Evolutionary conservation across 169 alveolate genomes (phyloP).

Genomic region (Plasmodium yoelii): DNA sequence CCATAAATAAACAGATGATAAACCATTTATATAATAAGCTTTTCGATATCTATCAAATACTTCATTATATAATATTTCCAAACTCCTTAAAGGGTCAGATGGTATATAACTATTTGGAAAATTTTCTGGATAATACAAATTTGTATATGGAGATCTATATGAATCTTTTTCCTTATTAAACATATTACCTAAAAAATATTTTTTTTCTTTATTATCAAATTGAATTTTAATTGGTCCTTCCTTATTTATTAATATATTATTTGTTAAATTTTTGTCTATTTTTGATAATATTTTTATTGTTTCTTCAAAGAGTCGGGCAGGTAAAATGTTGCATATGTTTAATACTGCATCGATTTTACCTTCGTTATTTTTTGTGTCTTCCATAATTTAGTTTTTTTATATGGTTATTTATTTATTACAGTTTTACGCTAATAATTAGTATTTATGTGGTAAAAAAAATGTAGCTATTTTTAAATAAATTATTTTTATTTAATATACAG

Average conservation of each 20-base stretch:
- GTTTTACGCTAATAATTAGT: too few relatives aligned
- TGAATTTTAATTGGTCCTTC: constrained; percentile 63
- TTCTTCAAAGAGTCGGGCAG: constrained; percentile 57
- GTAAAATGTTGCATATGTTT: constrained; percentile 36
- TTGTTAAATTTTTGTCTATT: constrained; percentile 56
- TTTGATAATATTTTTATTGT: constrained; percentile 40
- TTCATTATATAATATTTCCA: constrained; percentile 56
- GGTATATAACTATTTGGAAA: constrained; percentile 46
- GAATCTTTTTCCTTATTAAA: constrained; percentile 68
- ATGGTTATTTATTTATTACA: too few relatives aligned
- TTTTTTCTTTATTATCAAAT: constrained; percentile 54
- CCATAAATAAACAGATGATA: constrained; percentile 64
- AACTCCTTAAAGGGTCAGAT: constrained; percentile 42
- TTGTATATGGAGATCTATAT: constrained; percentile 65
- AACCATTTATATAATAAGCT: constrained; percentile 56
- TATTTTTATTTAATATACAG: too few relatives aligned
- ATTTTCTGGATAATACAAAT: constrained; percentile 46
- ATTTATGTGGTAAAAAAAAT: too few relatives aligned
- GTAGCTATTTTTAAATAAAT: too few relatives aligned
- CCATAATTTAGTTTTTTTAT: too few relatives aligned
- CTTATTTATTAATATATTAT: constrained; percentile 55
- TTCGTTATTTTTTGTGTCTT: constrained; percentile 12
- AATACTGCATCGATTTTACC: constrained; percentile 51
- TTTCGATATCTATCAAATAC: constrained; percentile 47
- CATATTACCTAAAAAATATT: constrained; percentile 62